phyloP scores from a whole-genome alignment of 108 stramenopile species.

The Chaetoceros tenuissimus region DNA sequence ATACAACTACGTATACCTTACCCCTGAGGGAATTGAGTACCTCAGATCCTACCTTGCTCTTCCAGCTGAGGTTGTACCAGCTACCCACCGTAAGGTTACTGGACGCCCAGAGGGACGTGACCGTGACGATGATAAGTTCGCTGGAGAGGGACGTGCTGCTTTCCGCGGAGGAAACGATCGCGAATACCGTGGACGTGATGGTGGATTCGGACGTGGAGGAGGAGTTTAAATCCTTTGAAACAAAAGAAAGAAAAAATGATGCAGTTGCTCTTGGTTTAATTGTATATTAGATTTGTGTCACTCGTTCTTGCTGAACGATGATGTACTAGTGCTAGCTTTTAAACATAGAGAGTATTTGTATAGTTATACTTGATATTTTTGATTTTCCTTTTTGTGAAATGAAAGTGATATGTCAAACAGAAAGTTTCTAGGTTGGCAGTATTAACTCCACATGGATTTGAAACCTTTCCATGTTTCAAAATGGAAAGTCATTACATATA shows the following conservation, averaged over 20 bases:
- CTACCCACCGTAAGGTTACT: conserved; percentile 89
- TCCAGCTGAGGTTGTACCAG: conserved; percentile 93
- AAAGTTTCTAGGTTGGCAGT: no score
- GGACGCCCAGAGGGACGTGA: conserved; percentile 88
- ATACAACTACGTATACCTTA: conserved; percentile 96
- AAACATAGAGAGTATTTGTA: no score
- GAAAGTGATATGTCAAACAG: no score
- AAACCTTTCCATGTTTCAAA: no score
- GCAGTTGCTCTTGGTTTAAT: not conserved
- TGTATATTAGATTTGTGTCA: no score
- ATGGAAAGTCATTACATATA: no score
- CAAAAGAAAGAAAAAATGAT: not conserved
- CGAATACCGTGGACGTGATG: conserved; percentile 52
- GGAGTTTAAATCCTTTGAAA: conserved; percentile 68
- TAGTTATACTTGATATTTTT: no score
- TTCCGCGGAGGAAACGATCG: conserved; percentile 75
- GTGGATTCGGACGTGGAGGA: conserved; percentile 84
- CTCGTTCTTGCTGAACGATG: no score
- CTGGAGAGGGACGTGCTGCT: conserved; percentile 55
- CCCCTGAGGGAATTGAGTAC: conserved; percentile 94
- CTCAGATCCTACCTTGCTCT: conserved; percentile 87
- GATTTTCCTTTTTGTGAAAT: no score
- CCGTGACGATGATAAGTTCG: conserved; percentile 74
- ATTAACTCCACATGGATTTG: no score
- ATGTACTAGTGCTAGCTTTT: no score